Evolutionary conservation across 2,329 filamentous ascomycete genomes (phyloP).

Genomic region (Colletotrichum sp.): DNA sequence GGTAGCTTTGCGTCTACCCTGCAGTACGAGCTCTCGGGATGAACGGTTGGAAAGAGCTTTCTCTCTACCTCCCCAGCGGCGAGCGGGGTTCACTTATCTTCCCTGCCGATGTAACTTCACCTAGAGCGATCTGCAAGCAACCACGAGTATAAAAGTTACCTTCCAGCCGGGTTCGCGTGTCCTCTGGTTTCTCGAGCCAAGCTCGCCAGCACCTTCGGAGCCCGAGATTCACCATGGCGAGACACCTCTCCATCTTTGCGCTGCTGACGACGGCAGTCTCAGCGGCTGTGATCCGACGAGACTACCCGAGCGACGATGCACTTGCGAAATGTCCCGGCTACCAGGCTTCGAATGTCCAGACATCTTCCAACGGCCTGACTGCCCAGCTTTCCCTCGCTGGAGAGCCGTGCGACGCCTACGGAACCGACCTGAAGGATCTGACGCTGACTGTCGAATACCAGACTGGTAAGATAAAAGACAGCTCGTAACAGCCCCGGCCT

Average conservation of each 20-base stretch:
- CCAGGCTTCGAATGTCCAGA: slow-evolving; percentile 64
- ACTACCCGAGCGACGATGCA: slow-evolving; percentile 15
- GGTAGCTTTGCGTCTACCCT: background rate
- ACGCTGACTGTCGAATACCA: slow-evolving; percentile 36
- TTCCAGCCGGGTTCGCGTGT: background rate
- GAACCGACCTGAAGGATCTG: slow-evolving; percentile 28
- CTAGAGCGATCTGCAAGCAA: background rate
- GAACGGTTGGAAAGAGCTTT: slow-evolving; percentile 8
- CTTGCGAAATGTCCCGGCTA: slow-evolving; percentile 35
- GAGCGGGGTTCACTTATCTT: background rate
- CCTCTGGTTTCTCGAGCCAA: background rate
- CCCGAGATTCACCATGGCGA: slow-evolving; percentile 3
- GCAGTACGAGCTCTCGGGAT: background rate
- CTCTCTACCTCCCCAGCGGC: background rate
- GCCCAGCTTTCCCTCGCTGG: slow-evolving; percentile 29
- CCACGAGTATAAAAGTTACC: background rate
- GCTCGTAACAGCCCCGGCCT: background rate
- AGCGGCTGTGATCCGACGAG: slow-evolving; percentile 12
- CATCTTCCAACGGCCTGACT: slow-evolving; percentile 61
- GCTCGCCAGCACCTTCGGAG: background rate
- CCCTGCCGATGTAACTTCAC: background rate
- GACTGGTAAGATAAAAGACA: slow-evolving; percentile 25
- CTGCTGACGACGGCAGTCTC: slow-evolving; percentile 3
- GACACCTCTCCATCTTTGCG: background rate
- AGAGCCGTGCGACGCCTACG: slow-evolving; percentile 27